These are phyloP conservation scores for Malassezia psittaci DNA, from an alignment of 1,284 basidiomycete genomes.

Conservation along the genomic window DNA sequence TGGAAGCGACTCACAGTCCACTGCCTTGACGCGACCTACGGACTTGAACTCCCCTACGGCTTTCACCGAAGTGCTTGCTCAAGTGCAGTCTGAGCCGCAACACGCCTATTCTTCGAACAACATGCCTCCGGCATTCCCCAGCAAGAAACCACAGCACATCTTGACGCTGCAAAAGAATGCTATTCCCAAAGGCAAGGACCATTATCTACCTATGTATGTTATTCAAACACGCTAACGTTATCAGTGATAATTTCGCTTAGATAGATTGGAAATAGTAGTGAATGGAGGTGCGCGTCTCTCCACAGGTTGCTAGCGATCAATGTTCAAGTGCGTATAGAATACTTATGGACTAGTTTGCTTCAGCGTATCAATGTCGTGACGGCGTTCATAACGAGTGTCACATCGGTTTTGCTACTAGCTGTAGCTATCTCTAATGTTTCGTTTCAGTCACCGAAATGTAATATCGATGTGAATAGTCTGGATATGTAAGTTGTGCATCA, in stretches of 20 bases:
- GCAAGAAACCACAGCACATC: conserved; percentile 38
- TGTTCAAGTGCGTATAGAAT: conserved; percentile 7
- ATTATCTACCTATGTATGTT: conserved; percentile 42
- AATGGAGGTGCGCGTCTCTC: conserved; percentile 3
- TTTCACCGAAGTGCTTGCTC: conserved; percentile 44
- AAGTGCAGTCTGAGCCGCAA: conserved; percentile 28
- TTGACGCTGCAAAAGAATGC: conserved; percentile 42
- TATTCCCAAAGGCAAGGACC: conserved; percentile 38
- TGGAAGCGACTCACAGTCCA: conserved; percentile 23
- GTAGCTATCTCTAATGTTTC: conserved; percentile 28
- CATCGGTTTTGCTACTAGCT: conserved; percentile 55
- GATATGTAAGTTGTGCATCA: conserved; percentile 54
- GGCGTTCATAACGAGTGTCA: conserved; percentile 54
- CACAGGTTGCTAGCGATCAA: not conserved
- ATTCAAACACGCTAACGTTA: not conserved
- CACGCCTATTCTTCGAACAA: conserved; percentile 34
- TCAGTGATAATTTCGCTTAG: conserved; percentile 27
- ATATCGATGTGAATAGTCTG: conserved; percentile 56
- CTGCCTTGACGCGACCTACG: conserved; percentile 35
- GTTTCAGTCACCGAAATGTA: conserved; percentile 51
- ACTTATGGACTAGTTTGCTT: conserved; percentile 39
- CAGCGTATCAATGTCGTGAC: conserved; percentile 66
- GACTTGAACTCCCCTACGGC: conserved; percentile 41
- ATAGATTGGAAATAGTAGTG: not conserved
- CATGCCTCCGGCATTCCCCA: conserved; percentile 42